These are phyloP conservation scores for Microsporum canis DNA, from an alignment of 2,329 filamentous ascomycete genomes.

Conservation along the genomic window DNA sequence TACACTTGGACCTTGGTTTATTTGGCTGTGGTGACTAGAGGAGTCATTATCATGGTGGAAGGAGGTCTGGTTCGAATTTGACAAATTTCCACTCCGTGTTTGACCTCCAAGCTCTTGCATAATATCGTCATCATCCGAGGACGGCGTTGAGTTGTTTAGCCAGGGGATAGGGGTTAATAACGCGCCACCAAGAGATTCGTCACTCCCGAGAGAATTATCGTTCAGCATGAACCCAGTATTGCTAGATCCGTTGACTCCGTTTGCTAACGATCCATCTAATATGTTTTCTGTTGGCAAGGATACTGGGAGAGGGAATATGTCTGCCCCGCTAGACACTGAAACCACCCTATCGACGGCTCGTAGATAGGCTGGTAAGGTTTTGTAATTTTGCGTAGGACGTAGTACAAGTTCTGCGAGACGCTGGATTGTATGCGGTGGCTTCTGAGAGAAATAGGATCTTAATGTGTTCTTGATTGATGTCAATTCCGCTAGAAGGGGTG, in stretches of 20 bases:
- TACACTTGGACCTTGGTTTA: not conserved
- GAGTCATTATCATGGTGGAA: not conserved
- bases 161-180: conserved; percentile 90
- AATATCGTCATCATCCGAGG: conserved; percentile 17
- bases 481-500: conserved; percentile 52
- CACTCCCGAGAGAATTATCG: conserved; percentile 53
- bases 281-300: conserved; percentile 44
- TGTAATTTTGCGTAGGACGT: conserved; percentile 65
- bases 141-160: conserved; percentile 42
- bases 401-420: conserved; percentile 79
- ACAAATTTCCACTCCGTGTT: not conserved
- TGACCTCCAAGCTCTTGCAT: not conserved
- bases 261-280: conserved; percentile 28
- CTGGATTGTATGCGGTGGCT: conserved; percentile 87
- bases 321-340: conserved; percentile 71
- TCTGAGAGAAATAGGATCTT: conserved; percentile 52
- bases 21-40: not conserved
- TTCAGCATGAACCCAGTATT: conserved; percentile 27
- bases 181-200: conserved; percentile 82
- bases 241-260: conserved; percentile 43
- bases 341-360: conserved; percentile 84
- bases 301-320: conserved; percentile 66
- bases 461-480: conserved; percentile 50
- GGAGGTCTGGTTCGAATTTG: not conserved
- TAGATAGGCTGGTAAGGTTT: conserved; percentile 69